Percentiles rank a stretch among this genome's conserved stretches.
These are phyloP conservation scores for Hypholoma fasciculare DNA, from an alignment of 768 basidiomycete species.

Conservation along the genomic window DNA sequence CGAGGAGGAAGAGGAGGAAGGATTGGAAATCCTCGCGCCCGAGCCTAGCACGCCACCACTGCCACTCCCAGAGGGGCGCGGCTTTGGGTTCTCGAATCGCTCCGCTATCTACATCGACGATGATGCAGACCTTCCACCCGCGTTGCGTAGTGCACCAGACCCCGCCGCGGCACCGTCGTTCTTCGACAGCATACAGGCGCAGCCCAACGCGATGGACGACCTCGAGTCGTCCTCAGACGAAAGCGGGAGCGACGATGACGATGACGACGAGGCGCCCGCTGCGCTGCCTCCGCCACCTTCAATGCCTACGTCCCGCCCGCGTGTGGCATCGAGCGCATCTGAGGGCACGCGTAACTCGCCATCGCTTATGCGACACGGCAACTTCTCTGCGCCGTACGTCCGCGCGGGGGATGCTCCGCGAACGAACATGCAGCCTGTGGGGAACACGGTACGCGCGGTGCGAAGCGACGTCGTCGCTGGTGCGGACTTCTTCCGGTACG, in stretches of 20 bases:
- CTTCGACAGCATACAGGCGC: conserved; percentile 72
- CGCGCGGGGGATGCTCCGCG: conserved; percentile 31
- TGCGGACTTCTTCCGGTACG: conserved; percentile 48
- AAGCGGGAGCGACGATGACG: conserved; percentile 32
- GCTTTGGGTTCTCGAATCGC: neutral
- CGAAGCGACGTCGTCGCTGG: conserved; percentile 42
- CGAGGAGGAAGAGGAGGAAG: neutral
- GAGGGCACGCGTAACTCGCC: conserved; percentile 29
- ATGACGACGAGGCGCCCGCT: conserved; percentile 8
- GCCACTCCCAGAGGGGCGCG: conserved; percentile 32
- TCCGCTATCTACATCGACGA: neutral
- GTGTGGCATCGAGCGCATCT: conserved; percentile 37
- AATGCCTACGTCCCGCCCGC: conserved; percentile 18
- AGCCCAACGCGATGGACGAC: conserved; percentile 74
- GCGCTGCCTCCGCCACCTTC: no score
- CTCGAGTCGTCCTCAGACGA: conserved; percentile 61
- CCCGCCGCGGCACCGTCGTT: conserved; percentile 69
- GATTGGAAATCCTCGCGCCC: conserved; percentile 38
- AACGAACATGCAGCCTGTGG: conserved; percentile 46
- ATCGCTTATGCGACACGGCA: conserved; percentile 63
- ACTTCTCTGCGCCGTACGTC: conserved; percentile 70
- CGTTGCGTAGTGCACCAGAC: conserved; percentile 61
- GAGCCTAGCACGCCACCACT: conserved; percentile 45
- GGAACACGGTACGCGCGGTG: conserved; percentile 35
- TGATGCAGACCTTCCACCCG: conserved; percentile 25